Percentiles rank a stretch among this genome's conserved stretches.
Evolutionary conservation across 495 filamentous ascomycete species (phyloP).

Genomic region (Cercophora samala): DNA sequence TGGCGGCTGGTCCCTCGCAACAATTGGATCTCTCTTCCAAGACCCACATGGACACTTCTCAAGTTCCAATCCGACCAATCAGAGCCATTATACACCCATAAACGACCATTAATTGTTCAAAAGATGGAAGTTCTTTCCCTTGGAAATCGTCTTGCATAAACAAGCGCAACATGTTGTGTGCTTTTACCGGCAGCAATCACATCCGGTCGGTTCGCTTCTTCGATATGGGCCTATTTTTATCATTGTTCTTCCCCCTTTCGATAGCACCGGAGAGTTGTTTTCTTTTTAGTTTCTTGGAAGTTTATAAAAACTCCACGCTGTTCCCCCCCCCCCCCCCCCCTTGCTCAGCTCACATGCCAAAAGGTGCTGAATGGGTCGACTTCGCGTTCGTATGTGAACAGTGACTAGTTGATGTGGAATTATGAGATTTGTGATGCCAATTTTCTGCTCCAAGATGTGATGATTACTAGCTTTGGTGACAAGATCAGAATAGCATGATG

Average conservation of each 20-base stretch:
- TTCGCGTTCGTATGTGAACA: background rate
- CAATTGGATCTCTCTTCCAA: background rate
- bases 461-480: background rate
- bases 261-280: background rate
- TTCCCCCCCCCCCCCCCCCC: background rate
- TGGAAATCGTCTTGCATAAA: background rate
- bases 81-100: background rate
- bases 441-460: background rate
- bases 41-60: background rate
- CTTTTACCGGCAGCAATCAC: background rate
- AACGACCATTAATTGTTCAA: background rate
- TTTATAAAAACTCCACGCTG: background rate
- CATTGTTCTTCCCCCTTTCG: background rate
- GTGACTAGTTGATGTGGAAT: background rate
- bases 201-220: background rate
- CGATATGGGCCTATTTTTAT: background rate
- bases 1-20: background rate
- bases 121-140: too few species aligned
- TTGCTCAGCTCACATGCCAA: slow-evolving; percentile 2
- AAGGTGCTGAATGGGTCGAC: background rate
- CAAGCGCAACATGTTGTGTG: background rate
- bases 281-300: background rate
- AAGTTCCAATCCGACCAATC: background rate
- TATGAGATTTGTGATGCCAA: background rate
- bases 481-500: background rate